Conservation (phyloP, 805 yeast species). For the Pichia paraexigua region DNA sequence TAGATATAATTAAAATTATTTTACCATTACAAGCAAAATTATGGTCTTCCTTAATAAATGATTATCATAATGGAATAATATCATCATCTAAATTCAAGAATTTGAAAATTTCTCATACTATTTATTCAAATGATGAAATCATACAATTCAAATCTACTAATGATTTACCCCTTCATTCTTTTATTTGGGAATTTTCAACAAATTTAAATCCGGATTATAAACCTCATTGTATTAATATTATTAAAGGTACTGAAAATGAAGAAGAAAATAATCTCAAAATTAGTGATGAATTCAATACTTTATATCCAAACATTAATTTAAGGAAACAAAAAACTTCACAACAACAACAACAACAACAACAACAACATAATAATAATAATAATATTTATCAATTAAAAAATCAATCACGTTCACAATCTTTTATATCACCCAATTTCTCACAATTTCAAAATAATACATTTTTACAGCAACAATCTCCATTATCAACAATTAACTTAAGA, state of each 20-base stretch:
- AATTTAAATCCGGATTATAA: conserved; percentile 14
- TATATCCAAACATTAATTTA: too few species aligned
- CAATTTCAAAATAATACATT: neutral
- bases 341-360: neutral
- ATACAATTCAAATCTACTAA: conserved; percentile 11
- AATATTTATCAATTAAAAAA: neutral
- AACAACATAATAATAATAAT: too few species aligned
- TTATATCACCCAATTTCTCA: neutral
- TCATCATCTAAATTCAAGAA: conserved; percentile 15
- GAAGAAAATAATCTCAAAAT: neutral
- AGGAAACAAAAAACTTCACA: neutral
- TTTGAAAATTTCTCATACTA: conserved; percentile 23
- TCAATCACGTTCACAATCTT: neutral
- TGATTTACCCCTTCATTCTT: conserved; percentile 20
- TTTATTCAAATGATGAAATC: conserved; percentile 24
- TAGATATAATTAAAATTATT: conserved; percentile 17
- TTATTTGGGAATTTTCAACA: conserved; percentile 27
- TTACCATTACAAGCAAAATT: conserved; percentile 27
- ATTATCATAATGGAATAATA: conserved; percentile 26
- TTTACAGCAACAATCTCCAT: neutral
- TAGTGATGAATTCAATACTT: too few species aligned
- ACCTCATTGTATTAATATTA: conserved; percentile 22
- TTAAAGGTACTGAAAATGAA: conserved; percentile 2
- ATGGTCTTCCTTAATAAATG: conserved; percentile 27
- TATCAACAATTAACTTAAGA: conserved; percentile 4